phyloP scores from a whole-genome alignment of 1,139 yeast genomes.

The Lodderomyces parapsilosis region DNA sequence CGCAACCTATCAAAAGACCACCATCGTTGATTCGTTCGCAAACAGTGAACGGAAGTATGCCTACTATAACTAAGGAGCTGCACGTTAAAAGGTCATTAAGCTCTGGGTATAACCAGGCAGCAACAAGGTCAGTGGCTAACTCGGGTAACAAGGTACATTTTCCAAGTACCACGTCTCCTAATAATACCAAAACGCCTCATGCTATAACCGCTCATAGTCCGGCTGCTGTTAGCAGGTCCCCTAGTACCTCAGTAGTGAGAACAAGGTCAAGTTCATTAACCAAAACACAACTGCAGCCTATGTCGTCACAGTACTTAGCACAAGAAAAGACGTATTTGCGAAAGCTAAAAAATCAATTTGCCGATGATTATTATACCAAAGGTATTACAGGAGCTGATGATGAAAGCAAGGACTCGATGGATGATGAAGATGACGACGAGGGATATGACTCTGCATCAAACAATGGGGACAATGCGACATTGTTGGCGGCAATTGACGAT shows the following conservation, averaged over 20 bases:
- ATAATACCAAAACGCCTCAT: background rate
- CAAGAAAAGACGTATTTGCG: slow-evolving; percentile 72
- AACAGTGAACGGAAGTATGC: slow-evolving; percentile 12
- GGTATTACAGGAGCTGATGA: slow-evolving; percentile 47
- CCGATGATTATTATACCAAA: slow-evolving; percentile 69
- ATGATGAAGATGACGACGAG: slow-evolving; percentile 23
- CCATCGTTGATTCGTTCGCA: slow-evolving; percentile 18
- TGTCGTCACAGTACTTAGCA: slow-evolving; percentile 45
- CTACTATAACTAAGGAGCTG: background rate
- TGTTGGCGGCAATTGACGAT: slow-evolving; percentile 43
- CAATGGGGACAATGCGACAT: slow-evolving; percentile 29
- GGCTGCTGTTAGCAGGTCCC: slow-evolving; percentile 6
- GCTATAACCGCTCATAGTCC: background rate
- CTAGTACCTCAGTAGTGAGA: slow-evolving; percentile 5
- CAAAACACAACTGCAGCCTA: slow-evolving; percentile 22
- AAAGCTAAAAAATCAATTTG: slow-evolving; percentile 60
- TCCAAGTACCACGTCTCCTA: slow-evolving; percentile 3
- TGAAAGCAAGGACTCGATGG: slow-evolving; percentile 15
- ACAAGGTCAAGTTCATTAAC: slow-evolving; percentile 6
- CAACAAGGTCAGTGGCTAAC: background rate
- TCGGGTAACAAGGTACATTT: background rate
- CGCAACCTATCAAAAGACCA: slow-evolving; percentile 12
- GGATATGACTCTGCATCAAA: slow-evolving; percentile 21
- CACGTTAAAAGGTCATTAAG: slow-evolving; percentile 6
- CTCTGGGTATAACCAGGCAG: slow-evolving; percentile 3